Evolutionary conservation across 2,329 filamentous ascomycete genomes (phyloP).

Genomic region (Fragosphaeria purpurea): DNA sequence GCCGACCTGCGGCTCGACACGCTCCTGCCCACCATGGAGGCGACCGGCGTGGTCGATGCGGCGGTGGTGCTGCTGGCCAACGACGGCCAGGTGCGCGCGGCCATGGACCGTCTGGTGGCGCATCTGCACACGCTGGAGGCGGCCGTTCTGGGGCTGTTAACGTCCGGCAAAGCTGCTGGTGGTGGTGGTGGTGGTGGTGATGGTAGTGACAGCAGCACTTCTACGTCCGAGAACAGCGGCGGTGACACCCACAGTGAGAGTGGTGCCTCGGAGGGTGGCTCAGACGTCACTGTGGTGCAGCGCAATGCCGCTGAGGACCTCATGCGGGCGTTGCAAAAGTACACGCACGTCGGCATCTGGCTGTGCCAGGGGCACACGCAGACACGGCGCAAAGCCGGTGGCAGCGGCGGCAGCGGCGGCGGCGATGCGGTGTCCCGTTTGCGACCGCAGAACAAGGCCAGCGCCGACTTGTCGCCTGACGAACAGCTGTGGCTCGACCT

Average conservation of each 20-base stretch:
- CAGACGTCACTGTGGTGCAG: slow-evolving; percentile 9
- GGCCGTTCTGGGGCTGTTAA: slow-evolving; percentile 63
- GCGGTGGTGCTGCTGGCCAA: slow-evolving; percentile 83
- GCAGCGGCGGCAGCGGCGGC: slow-evolving; percentile 33
- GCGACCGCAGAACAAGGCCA: slow-evolving; percentile 23
- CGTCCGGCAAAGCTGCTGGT: slow-evolving; percentile 32
- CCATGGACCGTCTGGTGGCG: slow-evolving; percentile 74
- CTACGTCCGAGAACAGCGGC: not conserved
- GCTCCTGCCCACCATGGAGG: slow-evolving; percentile 79
- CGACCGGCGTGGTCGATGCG: slow-evolving; percentile 82
- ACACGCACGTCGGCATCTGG: slow-evolving; percentile 89
- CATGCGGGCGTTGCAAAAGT: slow-evolving; percentile 73
- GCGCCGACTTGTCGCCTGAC: slow-evolving; percentile 39
- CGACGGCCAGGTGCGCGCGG: slow-evolving; percentile 72
- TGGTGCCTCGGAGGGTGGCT: slow-evolving; percentile 8
- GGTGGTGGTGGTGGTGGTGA: slow-evolving; percentile 19
- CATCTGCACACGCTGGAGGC: slow-evolving; percentile 74
- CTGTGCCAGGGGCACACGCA: slow-evolving; percentile 80
- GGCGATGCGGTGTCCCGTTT: slow-evolving; percentile 23
- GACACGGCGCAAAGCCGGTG: slow-evolving; percentile 28
- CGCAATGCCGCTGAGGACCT: slow-evolving; percentile 59
- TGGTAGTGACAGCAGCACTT: not conserved
- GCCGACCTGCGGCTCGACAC: slow-evolving; percentile 70
- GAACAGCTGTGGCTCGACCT: slow-evolving; percentile 51
- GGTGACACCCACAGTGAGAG: not conserved